Percentiles rank a stretch among this genome's conserved stretches.
Evolutionary conservation across 768 basidiomycete genomes (phyloP).

Genomic region (Pulveroboletus sp.): DNA sequence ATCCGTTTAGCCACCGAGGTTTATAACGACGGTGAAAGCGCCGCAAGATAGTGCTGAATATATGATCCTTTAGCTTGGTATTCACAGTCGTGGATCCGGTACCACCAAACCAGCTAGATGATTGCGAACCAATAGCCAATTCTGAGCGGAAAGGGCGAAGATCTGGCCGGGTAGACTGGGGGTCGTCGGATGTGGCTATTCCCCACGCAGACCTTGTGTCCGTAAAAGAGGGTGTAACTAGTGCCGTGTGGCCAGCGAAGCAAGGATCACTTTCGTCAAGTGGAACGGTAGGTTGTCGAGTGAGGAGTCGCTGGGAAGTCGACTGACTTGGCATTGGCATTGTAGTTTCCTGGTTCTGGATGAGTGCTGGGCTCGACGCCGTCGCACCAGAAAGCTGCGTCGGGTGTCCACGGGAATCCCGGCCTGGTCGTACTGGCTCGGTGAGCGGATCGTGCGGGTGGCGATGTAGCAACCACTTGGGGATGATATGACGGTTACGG

Average conservation of each 20-base stretch:
- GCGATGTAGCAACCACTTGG: slow-evolving; percentile 80
- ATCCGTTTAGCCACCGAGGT: slow-evolving; percentile 32
- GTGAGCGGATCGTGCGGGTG: slow-evolving; percentile 46
- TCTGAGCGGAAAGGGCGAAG: slow-evolving; percentile 44
- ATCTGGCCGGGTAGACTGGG: slow-evolving; percentile 23
- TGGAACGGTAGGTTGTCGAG: slow-evolving; percentile 37
- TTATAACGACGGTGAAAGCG: slow-evolving; percentile 57
- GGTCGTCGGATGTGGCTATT: slow-evolving; percentile 26
- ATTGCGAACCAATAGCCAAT: slow-evolving; percentile 25
- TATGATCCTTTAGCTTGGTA: slow-evolving; percentile 91
- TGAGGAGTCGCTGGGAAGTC: slow-evolving; percentile 36
- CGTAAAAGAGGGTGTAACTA: slow-evolving; percentile 27
- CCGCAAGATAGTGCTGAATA: slow-evolving; percentile 85
- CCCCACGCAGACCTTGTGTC: slow-evolving; percentile 18
- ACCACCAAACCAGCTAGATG: slow-evolving; percentile 72
- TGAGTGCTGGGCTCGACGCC: slow-evolving; percentile 72
- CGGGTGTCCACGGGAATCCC: slow-evolving; percentile 33
- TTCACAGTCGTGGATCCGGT: slow-evolving; percentile 93
- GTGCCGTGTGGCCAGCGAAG: slow-evolving; percentile 38
- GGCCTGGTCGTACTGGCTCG: slow-evolving; percentile 26
- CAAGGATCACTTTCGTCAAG: slow-evolving; percentile 43
- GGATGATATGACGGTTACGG: slow-evolving; percentile 93
- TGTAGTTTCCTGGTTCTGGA: slow-evolving; percentile 28
- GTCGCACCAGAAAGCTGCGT: slow-evolving; percentile 49
- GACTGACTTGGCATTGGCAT: slow-evolving; percentile 1